Percentiles rank a stretch among this genome's conserved stretches.
Evolutionary conservation across 805 yeast genomes (phyloP).

Genomic region (Ogataea pignaliae): DNA sequence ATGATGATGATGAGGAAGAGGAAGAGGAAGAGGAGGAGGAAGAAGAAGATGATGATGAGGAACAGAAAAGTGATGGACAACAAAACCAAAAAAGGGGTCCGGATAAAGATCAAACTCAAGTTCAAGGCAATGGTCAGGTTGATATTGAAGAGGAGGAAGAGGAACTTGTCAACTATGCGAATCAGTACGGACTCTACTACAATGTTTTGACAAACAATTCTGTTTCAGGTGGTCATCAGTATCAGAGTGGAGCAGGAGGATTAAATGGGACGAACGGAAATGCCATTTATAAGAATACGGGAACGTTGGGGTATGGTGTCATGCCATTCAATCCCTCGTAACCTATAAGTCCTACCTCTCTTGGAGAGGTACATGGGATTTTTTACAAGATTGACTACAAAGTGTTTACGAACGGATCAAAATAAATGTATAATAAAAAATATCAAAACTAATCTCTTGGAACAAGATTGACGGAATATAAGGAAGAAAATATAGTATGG

Average conservation of each 20-base stretch:
- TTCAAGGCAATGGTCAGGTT: not conserved
- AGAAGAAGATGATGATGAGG: slow-evolving; percentile 2
- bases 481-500: no score
- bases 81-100: not conserved
- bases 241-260: slow-evolving; percentile 1
- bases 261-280: not conserved
- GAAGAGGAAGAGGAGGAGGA: slow-evolving; percentile 1
- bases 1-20: not conserved
- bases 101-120: not conserved
- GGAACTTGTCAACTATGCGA: slow-evolving; percentile 27
- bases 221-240: slow-evolving; percentile 3
- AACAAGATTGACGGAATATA: no score
- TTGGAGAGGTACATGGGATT: no score
- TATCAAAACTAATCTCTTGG: no score
- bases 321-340: slow-evolving; percentile 32
- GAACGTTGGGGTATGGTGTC: slow-evolving; percentile 17
- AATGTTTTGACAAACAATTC: slow-evolving; percentile 24
- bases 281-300: not conserved
- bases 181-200: slow-evolving; percentile 32
- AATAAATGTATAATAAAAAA: no score
- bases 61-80: not conserved
- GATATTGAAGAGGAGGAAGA: slow-evolving; percentile 29
- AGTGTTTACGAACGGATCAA: no score
- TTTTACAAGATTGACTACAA: no score
- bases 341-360: no score